These are phyloP conservation scores for Colletotrichum sublineola DNA, from an alignment of 2,329 filamentous ascomycete species.

Conservation along the genomic window DNA sequence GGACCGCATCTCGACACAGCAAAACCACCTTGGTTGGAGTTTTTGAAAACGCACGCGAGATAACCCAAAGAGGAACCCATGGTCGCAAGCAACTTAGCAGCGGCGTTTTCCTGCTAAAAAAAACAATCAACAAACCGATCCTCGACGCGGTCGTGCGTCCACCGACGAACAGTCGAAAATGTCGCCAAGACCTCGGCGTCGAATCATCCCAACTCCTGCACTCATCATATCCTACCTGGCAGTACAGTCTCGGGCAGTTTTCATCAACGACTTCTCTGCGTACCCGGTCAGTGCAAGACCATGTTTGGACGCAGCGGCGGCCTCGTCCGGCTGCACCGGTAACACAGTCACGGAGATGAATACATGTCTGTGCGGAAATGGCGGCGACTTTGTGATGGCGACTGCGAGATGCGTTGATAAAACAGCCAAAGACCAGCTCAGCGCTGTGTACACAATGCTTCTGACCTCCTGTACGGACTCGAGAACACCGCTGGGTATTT, in stretches of 20 bases:
- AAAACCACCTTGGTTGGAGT: neutral
- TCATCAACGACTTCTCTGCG: constrained; percentile 35
- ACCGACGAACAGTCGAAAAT: constrained; percentile 24
- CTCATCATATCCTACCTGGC: constrained; percentile 34
- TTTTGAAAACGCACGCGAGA: constrained; percentile 4
- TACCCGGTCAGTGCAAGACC: constrained; percentile 24
- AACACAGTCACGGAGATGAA: constrained; percentile 36
- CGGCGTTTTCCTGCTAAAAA: constrained; percentile 27
- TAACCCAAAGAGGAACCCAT: constrained; percentile 14
- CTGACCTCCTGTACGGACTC: constrained; percentile 59
- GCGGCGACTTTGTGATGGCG: constrained; percentile 61
- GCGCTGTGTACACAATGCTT: constrained; percentile 60
- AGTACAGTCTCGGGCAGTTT: constrained; percentile 10
- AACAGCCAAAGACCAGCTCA: constrained; percentile 53
- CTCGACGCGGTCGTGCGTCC: constrained; percentile 29
- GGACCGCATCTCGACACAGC: constrained; percentile 19
- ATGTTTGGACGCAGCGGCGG: constrained; percentile 30
- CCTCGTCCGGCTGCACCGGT: constrained; percentile 34
- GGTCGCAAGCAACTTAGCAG: constrained; percentile 8
- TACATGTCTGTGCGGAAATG: constrained; percentile 35
- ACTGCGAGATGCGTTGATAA: constrained; percentile 61
- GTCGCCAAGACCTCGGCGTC: constrained; percentile 31
- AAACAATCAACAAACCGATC: neutral
- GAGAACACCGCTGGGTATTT: constrained; percentile 58
- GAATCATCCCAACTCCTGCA: constrained; percentile 23